Evolutionary conservation across 148 eudicot genomes (phyloP), one percentile per base, ranked within the genome.

Genomic region (Cornus kousa): DNA sequence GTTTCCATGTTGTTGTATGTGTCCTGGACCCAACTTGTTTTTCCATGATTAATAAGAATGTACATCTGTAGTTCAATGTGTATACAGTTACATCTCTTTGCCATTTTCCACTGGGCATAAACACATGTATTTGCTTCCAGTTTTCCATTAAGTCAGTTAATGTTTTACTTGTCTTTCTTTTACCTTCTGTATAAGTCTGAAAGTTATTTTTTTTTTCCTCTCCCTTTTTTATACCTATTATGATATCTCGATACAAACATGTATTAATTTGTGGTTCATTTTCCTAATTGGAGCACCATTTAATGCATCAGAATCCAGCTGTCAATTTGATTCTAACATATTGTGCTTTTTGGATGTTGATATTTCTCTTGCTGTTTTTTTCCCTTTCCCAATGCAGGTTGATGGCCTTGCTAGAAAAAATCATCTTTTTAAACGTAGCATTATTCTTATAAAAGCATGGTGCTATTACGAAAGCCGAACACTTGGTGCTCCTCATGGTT

Each of bases 381-480:
- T 17, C 6, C 6, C 48, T 7, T 9, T 9, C 48, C 8, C 48
- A 43, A 23, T 70, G 60, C 88, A 90, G 93, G 87, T 90, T 53
- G 93, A 90, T 83, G 91, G 88, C 69, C 83, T 86, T 60, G 82
- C 85, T 59, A 89, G 86, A 66, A 87, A 85, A 80, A 77, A 87
- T 70, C 91, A 88, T 82, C 85, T 88, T 5, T 90, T 90, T 64
- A 90, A 88, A 70, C 88, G 91, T 64, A 88, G 93, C 80, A 87
- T 90, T 65, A 84, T 90, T 71, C 72, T 90, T 79, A 79, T 88
- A 74, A 88, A 90, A 80, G 85, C 94, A 24, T 90, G 94, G 94
- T 90, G 94, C 86, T 90, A 87, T 74, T 87, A 90, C 72, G 94
- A 90, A 82, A 90, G 94, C 68, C 91, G 91, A 67, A 87, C 88